These are phyloP conservation scores for Zymoseptoria brevis DNA, from an alignment of 2,329 filamentous ascomycete genomes.

Conservation along the genomic window DNA sequence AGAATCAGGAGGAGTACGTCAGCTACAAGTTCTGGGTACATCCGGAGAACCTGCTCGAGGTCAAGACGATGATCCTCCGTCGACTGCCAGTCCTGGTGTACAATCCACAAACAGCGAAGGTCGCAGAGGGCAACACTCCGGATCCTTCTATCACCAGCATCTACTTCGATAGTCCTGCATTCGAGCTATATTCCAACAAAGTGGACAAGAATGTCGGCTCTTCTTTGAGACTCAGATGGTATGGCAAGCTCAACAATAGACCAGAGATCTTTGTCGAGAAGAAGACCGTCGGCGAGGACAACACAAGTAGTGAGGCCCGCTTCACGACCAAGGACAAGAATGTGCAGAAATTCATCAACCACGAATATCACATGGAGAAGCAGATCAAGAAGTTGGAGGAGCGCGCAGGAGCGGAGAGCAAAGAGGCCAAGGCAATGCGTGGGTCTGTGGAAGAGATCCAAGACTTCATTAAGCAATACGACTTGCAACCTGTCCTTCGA, in stretches of 20 bases:
- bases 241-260: constrained; percentile 69
- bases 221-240: constrained; percentile 85
- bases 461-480: constrained; percentile 65
- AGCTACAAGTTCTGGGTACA: constrained; percentile 70
- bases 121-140: constrained; percentile 64
- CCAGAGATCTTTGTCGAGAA: constrained; percentile 83
- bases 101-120: constrained; percentile 76
- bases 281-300: constrained; percentile 72
- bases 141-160: constrained; percentile 91
- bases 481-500: constrained; percentile 74
- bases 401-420: constrained; percentile 59
- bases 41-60: constrained; percentile 86
- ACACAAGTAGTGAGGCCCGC: constrained; percentile 68
- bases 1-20: constrained; percentile 23
- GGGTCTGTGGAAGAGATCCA: constrained; percentile 69
- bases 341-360: constrained; percentile 75
- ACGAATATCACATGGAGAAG: constrained; percentile 88
- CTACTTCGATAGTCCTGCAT: constrained; percentile 86
- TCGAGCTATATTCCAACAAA: constrained; percentile 80
- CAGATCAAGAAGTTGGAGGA: constrained; percentile 74
- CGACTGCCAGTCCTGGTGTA: constrained; percentile 87
- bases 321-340: constrained; percentile 93
- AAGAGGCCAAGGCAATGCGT: constrained; percentile 62
- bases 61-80: constrained; percentile 90
- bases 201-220: constrained; percentile 69